A percentile compares a stretch with the other conserved stretches of the same genome.
These are phyloP conservation scores for Verticillium longisporum DNA, from an alignment of 2,329 filamentous ascomycete species.

Conservation along the genomic window DNA sequence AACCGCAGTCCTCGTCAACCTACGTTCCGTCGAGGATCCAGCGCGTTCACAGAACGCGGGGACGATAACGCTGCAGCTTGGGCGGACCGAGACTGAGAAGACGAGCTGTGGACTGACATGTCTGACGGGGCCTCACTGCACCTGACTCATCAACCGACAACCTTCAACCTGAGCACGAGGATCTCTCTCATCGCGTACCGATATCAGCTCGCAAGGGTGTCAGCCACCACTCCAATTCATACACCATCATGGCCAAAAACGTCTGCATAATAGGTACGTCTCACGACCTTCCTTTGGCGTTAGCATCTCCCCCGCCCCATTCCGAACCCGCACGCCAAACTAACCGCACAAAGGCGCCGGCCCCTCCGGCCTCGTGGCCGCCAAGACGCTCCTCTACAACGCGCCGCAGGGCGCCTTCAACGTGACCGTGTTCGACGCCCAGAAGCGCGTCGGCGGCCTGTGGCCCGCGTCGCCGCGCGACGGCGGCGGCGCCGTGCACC, in stretches of 20 bases:
- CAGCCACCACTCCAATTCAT: not conserved
- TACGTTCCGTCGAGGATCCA: not conserved
- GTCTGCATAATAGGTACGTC: constrained; percentile 34
- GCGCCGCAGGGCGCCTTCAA: constrained; percentile 48
- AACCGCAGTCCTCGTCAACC: not conserved
- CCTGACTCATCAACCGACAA: no score
- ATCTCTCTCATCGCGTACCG: not conserved
- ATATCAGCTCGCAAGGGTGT: no score
- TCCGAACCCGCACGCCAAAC: not conserved
- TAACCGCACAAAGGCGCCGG: constrained; percentile 48
- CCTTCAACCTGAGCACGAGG: no score
- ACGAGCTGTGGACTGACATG: no score
- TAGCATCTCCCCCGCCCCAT: no score
- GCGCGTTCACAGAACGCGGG: no score
- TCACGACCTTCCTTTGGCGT: not conserved
- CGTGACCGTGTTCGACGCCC: constrained; percentile 65
- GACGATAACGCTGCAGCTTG: no score
- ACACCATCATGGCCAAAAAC: constrained; percentile 26
- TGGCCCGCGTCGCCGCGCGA: constrained; percentile 56
- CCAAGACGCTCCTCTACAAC: constrained; percentile 65
- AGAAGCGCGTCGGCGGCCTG: constrained; percentile 64
- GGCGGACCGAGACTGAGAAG: no score
- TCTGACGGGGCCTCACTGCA: no score
- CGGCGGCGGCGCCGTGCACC: constrained; percentile 47
- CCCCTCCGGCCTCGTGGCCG: constrained; percentile 61